Conservation (phyloP, 2,329 filamentous ascomycete genomes). For the Fusarium mundagurra region DNA sequence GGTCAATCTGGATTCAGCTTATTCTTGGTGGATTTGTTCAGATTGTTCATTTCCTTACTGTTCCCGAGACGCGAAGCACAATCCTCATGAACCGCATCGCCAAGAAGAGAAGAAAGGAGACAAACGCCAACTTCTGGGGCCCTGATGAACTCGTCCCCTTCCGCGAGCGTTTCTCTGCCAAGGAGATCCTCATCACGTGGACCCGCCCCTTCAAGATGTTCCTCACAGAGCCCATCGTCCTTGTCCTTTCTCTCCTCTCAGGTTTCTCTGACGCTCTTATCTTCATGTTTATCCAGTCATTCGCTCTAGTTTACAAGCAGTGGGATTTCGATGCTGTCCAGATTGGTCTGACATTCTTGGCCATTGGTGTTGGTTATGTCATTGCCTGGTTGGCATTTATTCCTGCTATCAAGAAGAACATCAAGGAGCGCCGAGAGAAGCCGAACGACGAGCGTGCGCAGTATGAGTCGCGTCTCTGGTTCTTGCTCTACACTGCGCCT, state of each 20-base stretch:
- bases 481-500: slow-evolving; percentile 70
- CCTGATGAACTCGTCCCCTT: slow-evolving; percentile 76
- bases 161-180: slow-evolving; percentile 65
- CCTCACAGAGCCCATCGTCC: slow-evolving; percentile 77
- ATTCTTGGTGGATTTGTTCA: slow-evolving; percentile 80
- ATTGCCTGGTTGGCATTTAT: slow-evolving; percentile 70
- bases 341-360: slow-evolving; percentile 70
- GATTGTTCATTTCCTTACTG: slow-evolving; percentile 71
- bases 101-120: slow-evolving; percentile 72
- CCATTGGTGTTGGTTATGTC: slow-evolving; percentile 74
- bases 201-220: slow-evolving; percentile 77
- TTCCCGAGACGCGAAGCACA: slow-evolving; percentile 81
- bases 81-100: slow-evolving; percentile 83
- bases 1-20: slow-evolving; percentile 87
- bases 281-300: slow-evolving; percentile 81
- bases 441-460: slow-evolving; percentile 68
- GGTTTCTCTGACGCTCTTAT: slow-evolving; percentile 80
- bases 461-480: slow-evolving; percentile 74
- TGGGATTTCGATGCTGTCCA: slow-evolving; percentile 69
- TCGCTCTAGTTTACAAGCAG: slow-evolving; percentile 72
- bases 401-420: slow-evolving; percentile 64
- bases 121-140: slow-evolving; percentile 72
- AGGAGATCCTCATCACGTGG: slow-evolving; percentile 67
- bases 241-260: slow-evolving; percentile 74
- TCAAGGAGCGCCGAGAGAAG: slow-evolving; percentile 59